Base-by-base conservation (phyloP, 768 basidiomycete genomes). In the Suillus occidentalis region DNA sequence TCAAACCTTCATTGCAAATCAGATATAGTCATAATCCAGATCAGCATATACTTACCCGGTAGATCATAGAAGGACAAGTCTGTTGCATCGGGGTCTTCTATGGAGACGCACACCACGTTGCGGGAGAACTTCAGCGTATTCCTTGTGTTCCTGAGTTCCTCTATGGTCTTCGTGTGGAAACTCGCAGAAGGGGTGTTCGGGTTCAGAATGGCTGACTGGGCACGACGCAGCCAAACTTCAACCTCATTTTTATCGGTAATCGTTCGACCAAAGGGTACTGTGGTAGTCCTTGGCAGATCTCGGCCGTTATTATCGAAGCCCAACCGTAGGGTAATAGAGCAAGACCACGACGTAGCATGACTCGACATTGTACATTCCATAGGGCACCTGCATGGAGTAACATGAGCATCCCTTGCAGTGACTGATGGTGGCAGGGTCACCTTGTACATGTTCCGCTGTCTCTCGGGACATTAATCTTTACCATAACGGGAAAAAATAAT, bases 171-270 rank as follows among this genome's bases (percentile, higher is more conserved):
- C 64, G n/a, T n/a, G 45, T 68, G 25, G 62, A 77, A 79, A 20
- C 56, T 6, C 20, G 61, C 64, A 50, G 74, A 63, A 8, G 76
- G 61, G 14, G 80, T 62, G 13, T 77, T 72, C 0, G 84, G 84
- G 61, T 81, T 80, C 10, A 89, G 76, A 28, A 88, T 78, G 0
- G 87, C 87, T 0, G 82, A 79, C 68, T 89, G 88, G 0, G 89
- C 88, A 4, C 88, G 79, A 34, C 86, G 81, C 14, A 89, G 77
- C 74, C 79, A 80, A 3, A 82, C 67, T 63, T 89, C 88, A 8
- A 90, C 82, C 0, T 75, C 67, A 1, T 49, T 39, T 53, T 79
- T 83, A 55, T 85, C 69, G 5, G 74, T 75, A 39, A 88, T 72
- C 2, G 68, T 34, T 0, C 71, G 67, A 0, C 86, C 85, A 68